Conservation (phyloP, 495 filamentous ascomycete species). For the Glutinoglossum americanum region DNA sequence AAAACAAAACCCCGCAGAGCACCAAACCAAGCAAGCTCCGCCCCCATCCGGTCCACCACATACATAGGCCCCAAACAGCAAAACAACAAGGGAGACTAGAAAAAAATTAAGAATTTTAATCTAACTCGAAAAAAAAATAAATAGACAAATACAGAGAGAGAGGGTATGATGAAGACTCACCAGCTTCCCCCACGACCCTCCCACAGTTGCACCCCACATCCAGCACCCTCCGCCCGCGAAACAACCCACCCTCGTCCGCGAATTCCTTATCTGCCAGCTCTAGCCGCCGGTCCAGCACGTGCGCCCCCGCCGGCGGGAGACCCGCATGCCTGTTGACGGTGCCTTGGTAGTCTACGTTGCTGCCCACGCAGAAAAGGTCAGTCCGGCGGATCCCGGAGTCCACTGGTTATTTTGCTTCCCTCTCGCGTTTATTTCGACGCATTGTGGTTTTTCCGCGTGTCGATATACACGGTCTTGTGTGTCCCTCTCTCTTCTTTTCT, state of each 20-base stretch:
- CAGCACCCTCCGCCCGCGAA: slow-evolving; percentile 14
- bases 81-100: no score
- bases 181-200: slow-evolving; percentile 16
- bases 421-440: background rate
- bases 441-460: no score
- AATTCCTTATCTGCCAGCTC: slow-evolving; percentile 9
- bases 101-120: no score
- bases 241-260: slow-evolving; percentile 9
- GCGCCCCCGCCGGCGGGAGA: slow-evolving; percentile 10
- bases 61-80: no score
- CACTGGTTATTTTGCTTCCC: background rate
- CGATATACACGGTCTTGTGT: no score
- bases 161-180: slow-evolving; percentile 7
- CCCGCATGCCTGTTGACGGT: background rate
- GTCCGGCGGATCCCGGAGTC: background rate
- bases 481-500: no score
- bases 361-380: no score
- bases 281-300: slow-evolving; percentile 19
- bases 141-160: background rate
- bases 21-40: no score
- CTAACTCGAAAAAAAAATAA: background rate
- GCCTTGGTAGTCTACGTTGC: slow-evolving; percentile 3
- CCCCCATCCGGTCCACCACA: no score
- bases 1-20: no score
- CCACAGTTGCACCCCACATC: slow-evolving; percentile 22